A percentile compares a stretch with the other conserved stretches of the same genome.
Conservation (phyloP, 148 eudicot genomes). For the Camellia sinensis region DNA sequence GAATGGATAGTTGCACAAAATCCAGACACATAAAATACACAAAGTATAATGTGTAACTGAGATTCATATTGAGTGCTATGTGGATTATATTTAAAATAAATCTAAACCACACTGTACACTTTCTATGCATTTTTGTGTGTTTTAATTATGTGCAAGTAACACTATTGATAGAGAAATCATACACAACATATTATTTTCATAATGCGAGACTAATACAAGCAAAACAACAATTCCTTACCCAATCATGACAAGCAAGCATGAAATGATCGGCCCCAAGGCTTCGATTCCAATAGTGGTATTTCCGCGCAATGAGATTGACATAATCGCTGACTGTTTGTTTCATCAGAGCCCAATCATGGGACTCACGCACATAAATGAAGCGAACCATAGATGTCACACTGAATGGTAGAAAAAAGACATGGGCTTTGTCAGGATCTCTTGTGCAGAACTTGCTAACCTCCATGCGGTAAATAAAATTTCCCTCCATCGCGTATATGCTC, state of each 20-base stretch:
- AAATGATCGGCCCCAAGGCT: conserved; percentile 72
- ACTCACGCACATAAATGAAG: conserved; percentile 37
- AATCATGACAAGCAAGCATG: conserved; percentile 82
- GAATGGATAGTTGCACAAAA: too few species aligned
- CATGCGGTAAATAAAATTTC: conserved; percentile 56
- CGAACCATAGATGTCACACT: conserved; percentile 51
- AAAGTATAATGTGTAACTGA: too few species aligned
- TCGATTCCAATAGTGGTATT: conserved; percentile 65
- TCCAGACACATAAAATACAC: too few species aligned
- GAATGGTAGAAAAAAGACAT: conserved; percentile 60
- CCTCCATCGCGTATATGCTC: conserved; percentile 56
- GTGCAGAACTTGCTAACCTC: conserved; percentile 52
- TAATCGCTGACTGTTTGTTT: conserved; percentile 51
- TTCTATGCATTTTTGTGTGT: too few species aligned
- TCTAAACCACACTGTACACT: too few species aligned
- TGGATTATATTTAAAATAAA: too few species aligned
- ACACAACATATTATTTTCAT: background rate
- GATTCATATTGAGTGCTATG: too few species aligned
- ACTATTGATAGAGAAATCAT: too few species aligned
- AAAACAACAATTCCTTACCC: conserved; percentile 39
- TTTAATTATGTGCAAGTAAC: too few species aligned
- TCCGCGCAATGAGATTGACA: conserved; percentile 40
- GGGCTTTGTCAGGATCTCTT: conserved; percentile 49
- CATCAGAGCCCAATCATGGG: conserved; percentile 49
- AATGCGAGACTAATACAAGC: background rate